Conservation (phyloP, 768 basidiomycete species). For the Phallus indusiatus region DNA sequence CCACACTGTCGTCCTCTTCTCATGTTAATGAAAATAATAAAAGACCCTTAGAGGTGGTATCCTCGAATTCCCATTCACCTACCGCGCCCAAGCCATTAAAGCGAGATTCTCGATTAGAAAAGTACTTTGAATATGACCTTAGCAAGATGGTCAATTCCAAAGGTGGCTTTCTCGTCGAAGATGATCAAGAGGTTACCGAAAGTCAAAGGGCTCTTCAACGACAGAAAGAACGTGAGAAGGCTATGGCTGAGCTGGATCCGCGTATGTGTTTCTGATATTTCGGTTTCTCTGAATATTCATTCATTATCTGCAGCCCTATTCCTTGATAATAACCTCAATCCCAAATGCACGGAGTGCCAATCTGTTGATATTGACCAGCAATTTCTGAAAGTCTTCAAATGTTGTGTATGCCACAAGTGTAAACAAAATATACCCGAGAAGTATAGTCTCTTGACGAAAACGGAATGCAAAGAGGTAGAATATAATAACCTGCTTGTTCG, state of each 20-base stretch:
- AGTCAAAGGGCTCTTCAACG: conserved; percentile 68
- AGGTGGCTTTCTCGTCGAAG: conserved; percentile 91
- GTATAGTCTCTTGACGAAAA: conserved; percentile 94
- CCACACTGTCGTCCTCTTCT: conserved; percentile 34
- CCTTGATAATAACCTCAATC: conserved; percentile 64
- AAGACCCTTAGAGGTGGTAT: conserved; percentile 50
- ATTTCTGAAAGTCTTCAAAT: conserved; percentile 73
- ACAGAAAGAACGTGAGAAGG: conserved; percentile 69
- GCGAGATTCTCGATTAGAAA: conserved; percentile 73
- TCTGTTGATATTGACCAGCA: conserved; percentile 84
- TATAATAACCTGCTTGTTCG: no score
- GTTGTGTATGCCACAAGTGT: conserved; percentile 81
- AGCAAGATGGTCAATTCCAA: conserved; percentile 96
- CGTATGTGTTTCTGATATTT: conserved; percentile 34
- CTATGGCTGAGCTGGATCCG: conserved; percentile 65
- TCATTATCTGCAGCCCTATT: conserved; percentile 49
- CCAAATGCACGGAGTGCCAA: conserved; percentile 78
- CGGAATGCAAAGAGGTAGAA: conserved; percentile 89
- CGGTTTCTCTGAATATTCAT: neutral
- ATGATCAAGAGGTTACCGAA: conserved; percentile 73
- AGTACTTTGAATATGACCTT: conserved; percentile 94
- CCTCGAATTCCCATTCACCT: conserved; percentile 52
- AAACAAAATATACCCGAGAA: conserved; percentile 86
- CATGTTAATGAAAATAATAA: conserved; percentile 61
- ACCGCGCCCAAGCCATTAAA: conserved; percentile 47